Percentiles rank a stretch among this genome's conserved stretches.
phyloP scores from a whole-genome alignment of 2,329 filamentous ascomycete species.

The Emmonsia crescens region DNA sequence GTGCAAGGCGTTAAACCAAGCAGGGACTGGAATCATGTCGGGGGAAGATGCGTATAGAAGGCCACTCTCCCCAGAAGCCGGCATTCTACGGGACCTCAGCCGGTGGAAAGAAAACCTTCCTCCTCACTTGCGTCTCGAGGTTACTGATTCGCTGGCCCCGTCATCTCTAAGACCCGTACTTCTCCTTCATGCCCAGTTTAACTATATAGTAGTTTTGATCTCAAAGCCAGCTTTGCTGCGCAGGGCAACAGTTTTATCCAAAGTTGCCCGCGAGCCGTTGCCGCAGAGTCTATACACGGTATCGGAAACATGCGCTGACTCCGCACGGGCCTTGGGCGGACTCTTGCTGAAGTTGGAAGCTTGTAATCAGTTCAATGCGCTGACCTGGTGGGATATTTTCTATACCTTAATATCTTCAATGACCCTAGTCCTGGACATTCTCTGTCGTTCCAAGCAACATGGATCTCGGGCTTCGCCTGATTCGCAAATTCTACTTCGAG shows the following conservation, averaged over 20 bases:
- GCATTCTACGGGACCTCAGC: background rate
- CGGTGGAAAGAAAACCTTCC: background rate
- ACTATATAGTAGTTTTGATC: background rate
- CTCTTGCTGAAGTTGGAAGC: background rate
- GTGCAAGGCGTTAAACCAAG: background rate
- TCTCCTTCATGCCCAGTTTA: background rate
- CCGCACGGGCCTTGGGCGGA: background rate
- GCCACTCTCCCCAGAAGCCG: background rate
- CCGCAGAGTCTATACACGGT: background rate
- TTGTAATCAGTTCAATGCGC: background rate
- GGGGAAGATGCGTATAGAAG: background rate
- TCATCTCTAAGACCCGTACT: background rate
- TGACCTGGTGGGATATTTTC: constrained; percentile 1
- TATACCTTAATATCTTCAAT: background rate
- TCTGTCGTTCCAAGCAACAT: background rate
- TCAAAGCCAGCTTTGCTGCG: background rate
- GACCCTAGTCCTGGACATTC: background rate
- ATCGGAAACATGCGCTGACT: constrained; percentile 1
- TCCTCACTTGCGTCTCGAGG: background rate
- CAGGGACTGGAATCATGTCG: background rate
- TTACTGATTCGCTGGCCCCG: background rate
- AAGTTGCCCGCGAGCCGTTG: background rate
- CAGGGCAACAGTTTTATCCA: background rate
- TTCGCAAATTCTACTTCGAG: background rate
- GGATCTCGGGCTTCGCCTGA: background rate